phyloP scores from a whole-genome alignment of 192 early-diverging fungal genomes.

The Rhizophagus clarus region DNA sequence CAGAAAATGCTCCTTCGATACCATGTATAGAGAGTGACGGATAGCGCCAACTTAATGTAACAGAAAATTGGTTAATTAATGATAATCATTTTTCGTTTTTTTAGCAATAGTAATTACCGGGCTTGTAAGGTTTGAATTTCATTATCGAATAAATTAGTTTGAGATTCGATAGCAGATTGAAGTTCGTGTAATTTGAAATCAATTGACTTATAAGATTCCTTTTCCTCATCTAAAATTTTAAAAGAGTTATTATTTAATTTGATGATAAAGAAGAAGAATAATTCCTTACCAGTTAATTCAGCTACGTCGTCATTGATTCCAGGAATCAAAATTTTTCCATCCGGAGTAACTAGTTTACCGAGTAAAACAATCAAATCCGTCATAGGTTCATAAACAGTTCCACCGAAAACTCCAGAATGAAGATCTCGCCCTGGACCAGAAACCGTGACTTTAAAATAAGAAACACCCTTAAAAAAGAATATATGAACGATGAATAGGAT shows the following conservation, averaged over 20 bases:
- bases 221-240: conserved; percentile 63
- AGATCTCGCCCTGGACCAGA: conserved; percentile 88
- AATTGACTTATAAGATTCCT: conserved; percentile 77
- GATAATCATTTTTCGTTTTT: not conserved
- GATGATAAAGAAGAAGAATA: not conserved
- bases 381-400: conserved; percentile 97
- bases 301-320: conserved; percentile 93
- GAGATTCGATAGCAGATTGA: conserved; percentile 72
- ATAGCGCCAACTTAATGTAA: conserved; percentile 76
- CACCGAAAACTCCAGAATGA: conserved; percentile 96
- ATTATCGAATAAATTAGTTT: conserved; percentile 75
- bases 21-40: conserved; percentile 98
- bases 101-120: conserved; percentile 39
- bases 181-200: conserved; percentile 84
- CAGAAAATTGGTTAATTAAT: not conserved
- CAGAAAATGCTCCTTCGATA: conserved; percentile 96
- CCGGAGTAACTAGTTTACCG: conserved; percentile 76
- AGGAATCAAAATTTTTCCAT: conserved; percentile 90
- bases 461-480: conserved; percentile 46
- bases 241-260: not conserved
- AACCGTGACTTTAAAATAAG: conserved; percentile 67
- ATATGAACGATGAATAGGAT: not conserved
- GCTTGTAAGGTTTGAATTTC: conserved; percentile 84
- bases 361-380: conserved; percentile 87
- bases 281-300: conserved; percentile 62